Percentiles rank a stretch among this genome's conserved stretches.
Conservation (phyloP, 2,329 filamentous ascomycete species). For the Camillea tinctor region DNA sequence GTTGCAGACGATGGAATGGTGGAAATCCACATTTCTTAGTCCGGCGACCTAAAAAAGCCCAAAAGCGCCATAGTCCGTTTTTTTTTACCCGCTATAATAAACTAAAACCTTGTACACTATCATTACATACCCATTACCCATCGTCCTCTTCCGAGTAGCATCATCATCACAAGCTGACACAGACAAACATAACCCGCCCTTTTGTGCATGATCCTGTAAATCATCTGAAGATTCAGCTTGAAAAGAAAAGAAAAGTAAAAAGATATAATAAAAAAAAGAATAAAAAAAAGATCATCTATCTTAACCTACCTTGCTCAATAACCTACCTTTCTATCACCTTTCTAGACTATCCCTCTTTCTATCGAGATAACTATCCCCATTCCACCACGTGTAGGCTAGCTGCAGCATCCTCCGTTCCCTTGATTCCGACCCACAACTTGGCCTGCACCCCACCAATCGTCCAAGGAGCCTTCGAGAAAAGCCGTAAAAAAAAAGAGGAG, state of each 20-base stretch:
- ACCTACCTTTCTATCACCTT: too few relatives aligned
- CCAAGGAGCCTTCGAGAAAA: constrained; percentile 18
- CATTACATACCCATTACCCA: not conserved
- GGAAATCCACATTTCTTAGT: not conserved
- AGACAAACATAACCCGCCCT: not conserved
- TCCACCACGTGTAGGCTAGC: constrained; percentile 5
- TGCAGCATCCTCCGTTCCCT: constrained; percentile 17
- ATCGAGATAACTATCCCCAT: too few relatives aligned
- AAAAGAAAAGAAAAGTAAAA: too few relatives aligned
- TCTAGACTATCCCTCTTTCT: too few relatives aligned
- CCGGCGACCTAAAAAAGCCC: not conserved
- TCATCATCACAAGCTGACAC: not conserved
- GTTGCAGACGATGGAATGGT: too few relatives aligned
- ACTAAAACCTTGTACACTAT: not conserved
- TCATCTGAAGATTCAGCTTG: too few relatives aligned
- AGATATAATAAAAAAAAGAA: too few relatives aligned
- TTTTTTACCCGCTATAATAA: not conserved
- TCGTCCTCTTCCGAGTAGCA: not conserved
- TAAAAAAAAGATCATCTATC: too few relatives aligned
- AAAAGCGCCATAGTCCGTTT: not conserved
- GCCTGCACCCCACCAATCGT: constrained; percentile 20
- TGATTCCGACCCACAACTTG: constrained; percentile 22
- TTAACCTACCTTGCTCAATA: too few relatives aligned
- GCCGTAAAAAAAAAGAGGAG: constrained; percentile 14
- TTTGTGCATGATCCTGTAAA: not conserved